phyloP scores from a whole-genome alignment of 2,329 filamentous ascomycete genomes.

The Pseudopyricularia cyperi region DNA sequence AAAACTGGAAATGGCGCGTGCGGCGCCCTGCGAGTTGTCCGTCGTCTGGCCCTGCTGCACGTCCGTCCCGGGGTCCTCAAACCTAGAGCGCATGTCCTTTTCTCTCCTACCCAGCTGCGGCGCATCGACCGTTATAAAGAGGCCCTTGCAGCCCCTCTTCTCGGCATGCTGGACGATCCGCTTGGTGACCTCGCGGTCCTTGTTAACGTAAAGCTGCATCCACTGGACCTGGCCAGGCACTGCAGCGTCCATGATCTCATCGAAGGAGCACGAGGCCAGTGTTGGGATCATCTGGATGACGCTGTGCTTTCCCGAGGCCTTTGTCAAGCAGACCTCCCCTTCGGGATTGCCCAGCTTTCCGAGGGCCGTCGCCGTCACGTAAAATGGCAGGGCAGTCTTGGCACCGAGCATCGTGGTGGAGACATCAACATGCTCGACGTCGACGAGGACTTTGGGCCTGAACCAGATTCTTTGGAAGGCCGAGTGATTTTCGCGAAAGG shows the following conservation, averaged over 20 bases:
- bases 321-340: slow-evolving; percentile 83
- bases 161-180: slow-evolving; percentile 88
- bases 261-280: slow-evolving; percentile 89
- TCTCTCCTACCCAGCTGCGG: slow-evolving; percentile 89
- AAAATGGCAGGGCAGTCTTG: slow-evolving; percentile 77
- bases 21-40: slow-evolving; percentile 83
- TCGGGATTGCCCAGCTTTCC: slow-evolving; percentile 91
- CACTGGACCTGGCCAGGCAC: slow-evolving; percentile 78
- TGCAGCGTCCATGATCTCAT: slow-evolving; percentile 85
- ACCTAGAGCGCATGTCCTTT: slow-evolving; percentile 96
- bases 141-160: slow-evolving; percentile 76
- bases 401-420: slow-evolving; percentile 89
- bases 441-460: slow-evolving; percentile 73
- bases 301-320: slow-evolving; percentile 71
- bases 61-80: slow-evolving; percentile 67
- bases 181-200: slow-evolving; percentile 80
- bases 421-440: slow-evolving; percentile 79
- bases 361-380: slow-evolving; percentile 89
- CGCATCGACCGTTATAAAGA: slow-evolving; percentile 98
- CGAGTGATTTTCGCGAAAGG: slow-evolving; percentile 85
- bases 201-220: slow-evolving; percentile 97
- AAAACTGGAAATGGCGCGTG: slow-evolving; percentile 87
- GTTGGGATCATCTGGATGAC: slow-evolving; percentile 98
- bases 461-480: slow-evolving; percentile 98
- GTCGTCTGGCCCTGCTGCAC: slow-evolving; percentile 67